phyloP scores from a whole-genome alignment of 2,329 filamentous ascomycete species.

The Talaromyces rugulosus region DNA sequence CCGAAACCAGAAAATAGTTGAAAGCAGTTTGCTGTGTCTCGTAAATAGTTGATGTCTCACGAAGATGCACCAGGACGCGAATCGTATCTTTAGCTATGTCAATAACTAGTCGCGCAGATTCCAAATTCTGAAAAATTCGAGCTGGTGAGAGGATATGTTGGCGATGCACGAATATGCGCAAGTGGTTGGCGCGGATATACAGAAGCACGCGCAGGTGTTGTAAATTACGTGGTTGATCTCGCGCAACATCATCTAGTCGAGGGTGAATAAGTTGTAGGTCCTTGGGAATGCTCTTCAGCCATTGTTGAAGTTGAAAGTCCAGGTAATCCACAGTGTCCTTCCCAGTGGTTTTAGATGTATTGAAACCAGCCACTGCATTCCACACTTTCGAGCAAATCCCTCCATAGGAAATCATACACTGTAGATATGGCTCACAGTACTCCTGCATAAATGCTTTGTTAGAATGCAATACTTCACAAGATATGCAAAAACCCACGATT shows the following conservation, averaged over 20 bases:
- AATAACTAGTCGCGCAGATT: not conserved
- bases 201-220: not conserved
- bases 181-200: slow-evolving; percentile 6
- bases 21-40: slow-evolving; percentile 1
- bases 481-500: not conserved
- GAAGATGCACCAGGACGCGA: not conserved
- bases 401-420: slow-evolving; percentile 1
- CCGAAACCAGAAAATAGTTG: slow-evolving; percentile 4
- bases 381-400: slow-evolving; percentile 2
- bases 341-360: not conserved
- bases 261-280: not conserved
- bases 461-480: not conserved
- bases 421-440: not conserved
- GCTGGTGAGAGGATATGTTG: slow-evolving; percentile 1
- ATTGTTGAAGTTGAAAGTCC: slow-evolving; percentile 1
- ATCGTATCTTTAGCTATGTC: slow-evolving; percentile 2
- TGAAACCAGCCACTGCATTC: not conserved
- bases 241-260: not conserved
- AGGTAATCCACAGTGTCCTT: slow-evolving; percentile 2
- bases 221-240: not conserved
- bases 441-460: not conserved
- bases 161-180: slow-evolving; percentile 6
- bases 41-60: not conserved
- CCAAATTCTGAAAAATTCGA: not conserved
- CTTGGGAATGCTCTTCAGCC: not conserved